These are phyloP conservation scores for Moesziomyces sp. DNA, from an alignment of 1,284 basidiomycete genomes.

Conservation along the genomic window DNA sequence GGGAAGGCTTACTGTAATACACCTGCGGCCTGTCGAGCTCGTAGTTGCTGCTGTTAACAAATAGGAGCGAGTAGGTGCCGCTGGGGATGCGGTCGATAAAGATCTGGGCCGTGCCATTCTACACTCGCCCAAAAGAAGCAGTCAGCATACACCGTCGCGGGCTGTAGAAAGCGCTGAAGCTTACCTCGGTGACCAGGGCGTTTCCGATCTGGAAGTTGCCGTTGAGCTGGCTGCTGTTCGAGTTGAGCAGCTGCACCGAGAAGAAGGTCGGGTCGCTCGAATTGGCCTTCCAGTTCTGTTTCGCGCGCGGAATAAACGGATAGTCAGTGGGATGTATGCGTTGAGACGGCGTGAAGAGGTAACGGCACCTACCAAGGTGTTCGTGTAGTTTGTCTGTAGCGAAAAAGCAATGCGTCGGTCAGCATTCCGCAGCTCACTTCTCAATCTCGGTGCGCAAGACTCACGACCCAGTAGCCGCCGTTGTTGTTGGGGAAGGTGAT, in stretches of 20 bases:
- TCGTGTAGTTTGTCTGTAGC: constrained; percentile 46
- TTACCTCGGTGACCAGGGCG: constrained; percentile 32
- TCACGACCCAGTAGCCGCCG: constrained; percentile 53
- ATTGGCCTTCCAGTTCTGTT: constrained; percentile 54
- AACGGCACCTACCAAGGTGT: constrained; percentile 32
- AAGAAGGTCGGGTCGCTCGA: constrained; percentile 45
- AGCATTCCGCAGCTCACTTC: background rate
- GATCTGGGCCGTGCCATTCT: constrained; percentile 50
- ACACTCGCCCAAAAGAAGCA: background rate
- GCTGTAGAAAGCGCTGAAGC: background rate
- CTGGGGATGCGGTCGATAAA: constrained; percentile 47
- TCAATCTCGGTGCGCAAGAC: background rate
- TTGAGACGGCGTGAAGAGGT: background rate
- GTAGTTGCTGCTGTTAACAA: constrained; percentile 58
- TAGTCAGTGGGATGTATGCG: background rate
- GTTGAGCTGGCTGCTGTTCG: constrained; percentile 47
- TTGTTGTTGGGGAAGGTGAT: constrained; percentile 52
- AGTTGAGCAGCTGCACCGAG: constrained; percentile 51
- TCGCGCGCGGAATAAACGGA: background rate
- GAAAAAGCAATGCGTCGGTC: background rate
- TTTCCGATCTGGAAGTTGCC: constrained; percentile 59
- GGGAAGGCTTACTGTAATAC: constrained; percentile 33
- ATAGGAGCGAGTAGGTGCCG: constrained; percentile 47
- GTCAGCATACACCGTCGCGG: background rate
- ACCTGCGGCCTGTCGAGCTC: constrained; percentile 49